phyloP scores from a whole-genome alignment of 1,139 yeast species.

The Geotrichum candidum region DNA sequence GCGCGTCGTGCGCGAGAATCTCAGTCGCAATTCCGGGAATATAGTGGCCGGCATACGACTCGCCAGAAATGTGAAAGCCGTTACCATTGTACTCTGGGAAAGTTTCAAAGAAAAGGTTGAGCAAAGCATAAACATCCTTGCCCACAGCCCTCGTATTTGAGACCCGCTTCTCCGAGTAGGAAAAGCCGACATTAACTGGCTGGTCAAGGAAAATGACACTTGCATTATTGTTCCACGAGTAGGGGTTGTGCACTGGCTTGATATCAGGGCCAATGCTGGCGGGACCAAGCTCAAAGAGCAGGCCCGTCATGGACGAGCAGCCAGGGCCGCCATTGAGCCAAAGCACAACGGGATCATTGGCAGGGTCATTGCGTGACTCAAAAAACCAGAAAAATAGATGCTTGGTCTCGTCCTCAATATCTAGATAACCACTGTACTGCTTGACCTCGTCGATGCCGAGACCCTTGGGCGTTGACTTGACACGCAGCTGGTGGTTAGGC shows the following conservation, averaged over 20 bases:
- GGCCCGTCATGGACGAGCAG: constrained; percentile 61
- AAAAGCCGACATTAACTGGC: constrained; percentile 68
- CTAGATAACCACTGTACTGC: constrained; percentile 69
- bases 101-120: constrained; percentile 82
- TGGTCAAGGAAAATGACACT: constrained; percentile 62
- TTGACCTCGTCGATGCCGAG: constrained; percentile 32
- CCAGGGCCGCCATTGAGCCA: constrained; percentile 83
- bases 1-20: constrained; percentile 37
- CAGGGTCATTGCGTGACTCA: constrained; percentile 63
- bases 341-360: constrained; percentile 54
- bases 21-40: constrained; percentile 48
- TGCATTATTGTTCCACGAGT: constrained; percentile 61
- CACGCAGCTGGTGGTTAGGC: constrained; percentile 32
- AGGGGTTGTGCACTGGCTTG: constrained; percentile 58
- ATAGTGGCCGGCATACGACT: constrained; percentile 98
- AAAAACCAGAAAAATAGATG: constrained; percentile 79
- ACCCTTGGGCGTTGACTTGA: constrained; percentile 41
- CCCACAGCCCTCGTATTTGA: constrained; percentile 59
- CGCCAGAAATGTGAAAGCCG: constrained; percentile 62
- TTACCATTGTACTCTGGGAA: constrained; percentile 59
- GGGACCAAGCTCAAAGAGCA: constrained; percentile 60
- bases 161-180: constrained; percentile 51
- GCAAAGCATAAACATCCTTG: constrained; percentile 75
- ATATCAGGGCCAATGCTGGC: constrained; percentile 48
- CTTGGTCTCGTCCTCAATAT: constrained; percentile 73